These are phyloP conservation scores for Nicotiana otophora DNA, from an alignment of 257 asterid genomes.

Conservation along the genomic window DNA sequence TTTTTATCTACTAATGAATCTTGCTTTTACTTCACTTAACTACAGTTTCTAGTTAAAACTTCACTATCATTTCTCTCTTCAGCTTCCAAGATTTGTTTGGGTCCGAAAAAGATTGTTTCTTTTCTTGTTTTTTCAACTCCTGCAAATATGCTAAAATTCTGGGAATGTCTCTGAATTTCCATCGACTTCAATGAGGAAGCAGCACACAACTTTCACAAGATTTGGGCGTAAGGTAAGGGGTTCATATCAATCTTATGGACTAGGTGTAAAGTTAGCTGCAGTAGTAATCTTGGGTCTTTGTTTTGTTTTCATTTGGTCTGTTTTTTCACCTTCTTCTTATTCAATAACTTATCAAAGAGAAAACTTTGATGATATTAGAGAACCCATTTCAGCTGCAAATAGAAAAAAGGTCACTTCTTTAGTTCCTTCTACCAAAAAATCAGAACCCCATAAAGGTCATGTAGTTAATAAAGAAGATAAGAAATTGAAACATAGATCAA, in stretches of 20 bases:
- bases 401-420: conserved; percentile 25
- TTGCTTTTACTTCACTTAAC: conserved; percentile 27
- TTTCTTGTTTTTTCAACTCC: not conserved
- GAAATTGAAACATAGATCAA: conserved; percentile 13
- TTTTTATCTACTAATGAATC: conserved; percentile 33
- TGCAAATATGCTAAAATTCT: not conserved
- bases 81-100: not conserved
- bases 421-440: conserved; percentile 22
- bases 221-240: conserved; percentile 84
- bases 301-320: conserved; percentile 76
- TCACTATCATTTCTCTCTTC: conserved; percentile 17
- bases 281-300: conserved; percentile 75
- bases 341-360: conserved; percentile 75
- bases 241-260: conserved; percentile 71
- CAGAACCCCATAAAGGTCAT: conserved; percentile 31
- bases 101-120: not conserved
- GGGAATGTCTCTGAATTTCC: not conserved
- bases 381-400: conserved; percentile 46
- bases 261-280: conserved; percentile 59
- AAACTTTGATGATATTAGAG: conserved; percentile 77
- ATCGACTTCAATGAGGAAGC: conserved; percentile 22
- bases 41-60: conserved; percentile 19
- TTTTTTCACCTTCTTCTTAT: conserved; percentile 51
- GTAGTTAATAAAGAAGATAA: conserved; percentile 21
- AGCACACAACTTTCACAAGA: conserved; percentile 59